Percentiles rank a stretch among this genome's conserved stretches.
Evolutionary conservation across 495 filamentous ascomycete species (phyloP).

Genomic region (Podospora fimiseda): DNA sequence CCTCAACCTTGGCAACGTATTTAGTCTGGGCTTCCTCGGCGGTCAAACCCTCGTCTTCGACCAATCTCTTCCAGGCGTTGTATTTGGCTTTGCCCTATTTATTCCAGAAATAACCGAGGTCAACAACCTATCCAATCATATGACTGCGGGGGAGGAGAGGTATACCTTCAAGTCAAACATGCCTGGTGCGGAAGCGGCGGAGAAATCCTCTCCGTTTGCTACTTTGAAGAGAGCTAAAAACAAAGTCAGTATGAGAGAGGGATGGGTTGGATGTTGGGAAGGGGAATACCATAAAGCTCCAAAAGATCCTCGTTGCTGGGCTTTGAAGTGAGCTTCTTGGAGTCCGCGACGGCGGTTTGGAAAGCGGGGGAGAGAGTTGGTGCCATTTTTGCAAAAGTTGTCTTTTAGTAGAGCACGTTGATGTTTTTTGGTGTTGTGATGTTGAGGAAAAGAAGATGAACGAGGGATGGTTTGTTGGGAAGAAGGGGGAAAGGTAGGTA

Average conservation of each 20-base stretch:
- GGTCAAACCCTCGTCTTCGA: conserved; percentile 52
- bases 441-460: neutral
- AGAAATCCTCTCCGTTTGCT: conserved; percentile 43
- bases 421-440: conserved; percentile 26
- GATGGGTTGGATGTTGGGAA: neutral
- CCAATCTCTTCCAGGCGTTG: conserved; percentile 62
- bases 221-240: conserved; percentile 47
- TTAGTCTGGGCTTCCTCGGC: conserved; percentile 60
- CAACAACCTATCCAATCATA: too few relatives aligned
- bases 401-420: too few relatives aligned
- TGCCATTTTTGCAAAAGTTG: too few relatives aligned
- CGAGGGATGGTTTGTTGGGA: conserved; percentile 3
- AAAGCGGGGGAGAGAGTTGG: conserved; percentile 45
- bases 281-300: conserved; percentile 40
- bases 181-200: conserved; percentile 37
- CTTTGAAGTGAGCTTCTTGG: conserved; percentile 57
- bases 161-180: conserved; percentile 55
- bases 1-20: conserved; percentile 67
- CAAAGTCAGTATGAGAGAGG: neutral
- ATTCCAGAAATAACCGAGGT: too few relatives aligned
- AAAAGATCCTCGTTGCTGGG: conserved; percentile 53
- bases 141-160: neutral
- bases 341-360: conserved; percentile 56
- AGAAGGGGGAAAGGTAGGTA: neutral
- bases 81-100: conserved; percentile 78